phyloP scores from a whole-genome alignment of 1,284 basidiomycete genomes.

The Salmacisia buchloeana region DNA sequence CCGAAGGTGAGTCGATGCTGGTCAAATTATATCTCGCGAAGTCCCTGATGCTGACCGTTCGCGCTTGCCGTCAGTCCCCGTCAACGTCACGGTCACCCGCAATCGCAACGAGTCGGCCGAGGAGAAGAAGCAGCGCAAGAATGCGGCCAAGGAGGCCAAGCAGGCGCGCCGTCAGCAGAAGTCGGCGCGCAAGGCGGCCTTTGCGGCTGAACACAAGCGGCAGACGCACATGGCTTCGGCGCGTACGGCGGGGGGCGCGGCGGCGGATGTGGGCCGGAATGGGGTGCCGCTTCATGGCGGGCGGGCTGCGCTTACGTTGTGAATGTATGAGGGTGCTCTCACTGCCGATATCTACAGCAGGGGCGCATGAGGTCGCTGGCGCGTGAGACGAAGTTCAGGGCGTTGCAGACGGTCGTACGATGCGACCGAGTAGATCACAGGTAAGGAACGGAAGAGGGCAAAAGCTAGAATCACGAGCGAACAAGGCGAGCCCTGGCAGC shows the following conservation, averaged over 20 bases:
- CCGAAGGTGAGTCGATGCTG: constrained; percentile 11
- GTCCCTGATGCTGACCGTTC: background rate
- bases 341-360: too few relatives aligned
- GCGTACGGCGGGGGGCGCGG: background rate
- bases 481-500: too few relatives aligned
- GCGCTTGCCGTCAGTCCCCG: background rate
- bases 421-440: too few relatives aligned
- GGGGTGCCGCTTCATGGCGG: background rate
- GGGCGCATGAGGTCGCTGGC: too few relatives aligned
- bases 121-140: constrained; percentile 80
- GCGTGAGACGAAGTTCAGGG: too few relatives aligned
- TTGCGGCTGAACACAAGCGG: constrained; percentile 33
- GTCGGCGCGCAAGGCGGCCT: constrained; percentile 33
- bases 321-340: too few relatives aligned
- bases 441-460: too few relatives aligned
- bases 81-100: background rate
- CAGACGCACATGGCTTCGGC: constrained; percentile 20
- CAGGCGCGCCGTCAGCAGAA: constrained; percentile 34
- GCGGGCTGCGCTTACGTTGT: background rate
- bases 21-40: background rate
- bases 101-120: constrained; percentile 22
- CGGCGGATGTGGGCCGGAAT: constrained; percentile 1
- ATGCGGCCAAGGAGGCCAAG: constrained; percentile 66
- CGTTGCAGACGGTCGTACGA: too few relatives aligned
- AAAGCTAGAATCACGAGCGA: too few relatives aligned